Conservation (phyloP, 139 green algal genomes). For the Nannochloris sp. region DNA sequence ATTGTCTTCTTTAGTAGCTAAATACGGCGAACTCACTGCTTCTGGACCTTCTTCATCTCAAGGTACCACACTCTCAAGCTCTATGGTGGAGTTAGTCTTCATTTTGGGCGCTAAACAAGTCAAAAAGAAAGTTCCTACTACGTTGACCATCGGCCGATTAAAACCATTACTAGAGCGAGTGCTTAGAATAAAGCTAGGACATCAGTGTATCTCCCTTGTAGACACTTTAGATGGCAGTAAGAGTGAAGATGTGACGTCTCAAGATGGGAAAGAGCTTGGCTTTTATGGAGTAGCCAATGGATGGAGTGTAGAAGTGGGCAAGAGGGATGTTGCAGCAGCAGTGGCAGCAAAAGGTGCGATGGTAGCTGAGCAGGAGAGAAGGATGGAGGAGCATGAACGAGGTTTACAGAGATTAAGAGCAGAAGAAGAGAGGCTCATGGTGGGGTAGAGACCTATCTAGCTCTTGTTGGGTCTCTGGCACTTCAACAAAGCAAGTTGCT, state of each 20-base stretch:
- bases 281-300: conserved; percentile 14
- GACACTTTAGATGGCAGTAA: not conserved
- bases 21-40: conserved; percentile 13
- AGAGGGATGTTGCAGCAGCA: not conserved
- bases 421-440: conserved; percentile 20
- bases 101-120: not conserved
- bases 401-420: conserved; percentile 12
- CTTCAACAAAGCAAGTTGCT: too few species aligned
- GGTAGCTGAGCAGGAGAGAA: not conserved
- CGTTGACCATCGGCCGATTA: conserved; percentile 17
- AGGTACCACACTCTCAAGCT: not conserved
- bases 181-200: conserved; percentile 14
- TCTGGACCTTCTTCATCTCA: not conserved
- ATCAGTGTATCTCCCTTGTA: conserved; percentile 23
- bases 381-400: conserved; percentile 22
- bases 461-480: too few species aligned
- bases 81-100: conserved; percentile 14
- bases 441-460: not conserved
- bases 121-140: conserved; percentile 21
- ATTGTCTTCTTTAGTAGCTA: conserved; percentile 4
- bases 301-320: conserved; percentile 11
- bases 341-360: conserved; percentile 6
- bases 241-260: conserved; percentile 17
- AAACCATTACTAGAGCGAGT: conserved; percentile 26
- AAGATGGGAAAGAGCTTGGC: conserved; percentile 7